Evolutionary conservation across 495 filamentous ascomycete species (phyloP), one percentile per base, ranked within the genome.

Genomic region (Podospora comata): DNA sequence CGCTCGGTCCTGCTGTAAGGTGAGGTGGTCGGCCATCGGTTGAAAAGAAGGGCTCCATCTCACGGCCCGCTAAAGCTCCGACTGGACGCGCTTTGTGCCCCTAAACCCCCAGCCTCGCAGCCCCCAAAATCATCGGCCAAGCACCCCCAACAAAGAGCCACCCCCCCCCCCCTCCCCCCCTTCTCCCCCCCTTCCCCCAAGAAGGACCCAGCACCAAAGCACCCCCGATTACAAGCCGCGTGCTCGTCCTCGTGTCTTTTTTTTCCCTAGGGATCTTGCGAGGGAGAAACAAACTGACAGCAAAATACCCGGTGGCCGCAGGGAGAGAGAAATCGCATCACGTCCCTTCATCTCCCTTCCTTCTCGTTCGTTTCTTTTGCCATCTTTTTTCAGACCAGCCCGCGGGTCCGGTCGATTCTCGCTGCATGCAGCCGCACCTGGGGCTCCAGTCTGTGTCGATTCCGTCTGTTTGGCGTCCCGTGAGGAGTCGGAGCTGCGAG

Each of bases 381-480:
- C 30, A 5, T 61, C 65, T 61, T 61, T 59, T 59, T 62, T 53
- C 11, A 32, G 30, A 65, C 30, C 23, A 30, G 53, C 65, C 68
- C 56, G 54, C 62, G 56, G 60, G 60, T 66, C 62, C 60, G 56
- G 65, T 58, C 61, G 66, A 68, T 73, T 66, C 55, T 20, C 18
- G n/a, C 64, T 73, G 70, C 73, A 77, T 77, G 75, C 70, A 67
- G 74, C 68, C 67, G 59, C 54, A 65, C 39, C 53, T 64, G 62
- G 68, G 30, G 55, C 44, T 54, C 28, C 65, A 62, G 67, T 72
- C 66, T 65, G 70, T 72, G 70, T 72, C 65, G 60, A 61, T 70
- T 57, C 73, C 70, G 69, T 70, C 73, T 30, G 67, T 71, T 70
- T 58, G 73, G 73, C 75, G 73, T 71, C 67, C 70, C 72, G 68